Conservation (phyloP, 495 filamentous ascomycete species). For the Friedmanniomyces simplex region DNA sequence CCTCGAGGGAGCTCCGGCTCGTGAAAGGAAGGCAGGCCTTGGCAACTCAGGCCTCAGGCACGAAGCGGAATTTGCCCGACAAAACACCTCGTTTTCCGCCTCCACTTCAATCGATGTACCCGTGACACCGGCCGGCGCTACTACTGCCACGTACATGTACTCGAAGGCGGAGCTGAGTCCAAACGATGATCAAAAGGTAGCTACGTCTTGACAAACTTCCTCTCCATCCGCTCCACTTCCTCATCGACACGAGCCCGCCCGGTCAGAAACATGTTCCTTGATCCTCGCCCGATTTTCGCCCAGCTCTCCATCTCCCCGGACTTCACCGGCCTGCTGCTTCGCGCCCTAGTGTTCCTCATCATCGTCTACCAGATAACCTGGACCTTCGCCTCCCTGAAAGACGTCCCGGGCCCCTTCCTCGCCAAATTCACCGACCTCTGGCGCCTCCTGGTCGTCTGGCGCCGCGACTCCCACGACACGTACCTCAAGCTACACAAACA, state of each 20-base stretch:
- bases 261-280: background rate
- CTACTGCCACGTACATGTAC: background rate
- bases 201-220: no score
- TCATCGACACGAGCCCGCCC: background rate
- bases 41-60: no score
- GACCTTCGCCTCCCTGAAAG: slow-evolving; percentile 1
- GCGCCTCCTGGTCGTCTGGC: slow-evolving; percentile 12
- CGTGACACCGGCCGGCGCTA: no score
- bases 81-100: no score
- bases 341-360: slow-evolving; percentile 2
- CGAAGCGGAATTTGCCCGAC: no score
- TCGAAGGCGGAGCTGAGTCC: no score
- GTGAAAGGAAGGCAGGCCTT: no score
- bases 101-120: no score
- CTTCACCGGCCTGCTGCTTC: slow-evolving; percentile 3
- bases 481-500: slow-evolving; percentile 27
- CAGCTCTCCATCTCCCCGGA: background rate
- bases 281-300: slow-evolving; percentile 1
- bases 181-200: no score
- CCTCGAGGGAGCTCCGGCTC: no score
- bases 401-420: slow-evolving; percentile 20
- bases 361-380: slow-evolving; percentile 12
- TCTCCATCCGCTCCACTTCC: background rate
- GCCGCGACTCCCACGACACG: slow-evolving; percentile 5
- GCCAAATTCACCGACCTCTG: slow-evolving; percentile 21